Evolutionary conservation across 23 red algal species (phyloP), one percentile per base, ranked within the genome.

Genomic region (Cyanidioschyzon merolae): DNA sequence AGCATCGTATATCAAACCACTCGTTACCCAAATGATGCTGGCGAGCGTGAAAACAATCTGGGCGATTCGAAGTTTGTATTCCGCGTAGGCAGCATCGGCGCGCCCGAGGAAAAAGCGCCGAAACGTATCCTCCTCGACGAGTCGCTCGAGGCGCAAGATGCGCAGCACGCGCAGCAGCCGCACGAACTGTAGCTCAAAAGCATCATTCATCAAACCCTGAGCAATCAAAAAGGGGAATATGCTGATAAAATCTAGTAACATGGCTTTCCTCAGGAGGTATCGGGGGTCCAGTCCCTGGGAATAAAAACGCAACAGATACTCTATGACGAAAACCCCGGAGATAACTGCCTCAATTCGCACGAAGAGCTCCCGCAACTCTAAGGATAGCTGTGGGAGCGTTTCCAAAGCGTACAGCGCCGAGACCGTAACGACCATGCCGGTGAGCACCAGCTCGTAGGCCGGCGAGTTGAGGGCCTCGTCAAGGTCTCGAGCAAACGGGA

Each of bases 261-360:
- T 77, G 39, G 41, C 17, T 45, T 77, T 77, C 2, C 36, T 50
- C 0, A 77, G 75, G 37, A 77, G 21, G 21, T 51, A 40, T 31
- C 75, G 75, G 31, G 75, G 75, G 25, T 50, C 39, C 21, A 40
- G 41, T 2, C 50, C 50, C 26, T 51, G 75, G 40, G 39, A 51
- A 45, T 77, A 77, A 31, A 77, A 77, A 0, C 75, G 75, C 39
- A 77, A 15, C 17, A 77, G 75, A 40, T 77, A 77, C 63, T 71
- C 63, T 3, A 71, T 27, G n/a, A 71, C 63, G 29, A 71, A 71
- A 27, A 35, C 29, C n/a, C 16, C 12, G 12, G 63, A 71, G 63
- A 71, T 71, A 27, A 71, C 3, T 27, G 63, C 63, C 63, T 71
- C 63, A 25, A 35, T 35, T 12, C 63, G 63, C 32, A 32, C 29